Evolutionary conservation across 768 basidiomycete genomes (phyloP).

Genomic region (Pisolithus marmoratus): DNA sequence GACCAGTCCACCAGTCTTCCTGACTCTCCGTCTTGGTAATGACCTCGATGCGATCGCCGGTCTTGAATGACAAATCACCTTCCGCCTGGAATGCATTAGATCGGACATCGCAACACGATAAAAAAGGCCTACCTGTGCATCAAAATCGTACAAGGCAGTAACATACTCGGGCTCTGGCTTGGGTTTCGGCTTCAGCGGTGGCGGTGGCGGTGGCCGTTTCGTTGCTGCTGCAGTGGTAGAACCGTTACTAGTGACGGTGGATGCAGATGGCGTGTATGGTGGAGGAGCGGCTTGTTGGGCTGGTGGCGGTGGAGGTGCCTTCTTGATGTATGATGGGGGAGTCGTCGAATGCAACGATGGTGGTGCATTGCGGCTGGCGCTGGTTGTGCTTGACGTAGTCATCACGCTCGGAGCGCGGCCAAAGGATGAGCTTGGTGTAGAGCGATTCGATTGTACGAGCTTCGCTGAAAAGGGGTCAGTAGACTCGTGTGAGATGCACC

Average conservation of each 20-base stretch:
- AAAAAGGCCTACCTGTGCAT: conserved; percentile 59
- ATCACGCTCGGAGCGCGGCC: conserved; percentile 24
- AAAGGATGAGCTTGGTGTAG: conserved; percentile 30
- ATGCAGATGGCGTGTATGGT: conserved; percentile 33
- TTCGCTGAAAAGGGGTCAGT: conserved; percentile 42
- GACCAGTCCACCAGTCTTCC: conserved; percentile 98
- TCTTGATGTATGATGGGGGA: conserved; percentile 35
- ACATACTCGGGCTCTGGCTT: conserved; percentile 73
- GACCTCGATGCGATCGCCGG: conserved; percentile 88
- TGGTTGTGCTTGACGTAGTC: conserved; percentile 23
- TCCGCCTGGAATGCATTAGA: conserved; percentile 51
- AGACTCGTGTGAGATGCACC: background rate
- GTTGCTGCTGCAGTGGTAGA: conserved; percentile 33
- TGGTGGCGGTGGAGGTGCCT: conserved; percentile 34
- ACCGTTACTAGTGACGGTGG: conserved; percentile 8
- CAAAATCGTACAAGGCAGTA: conserved; percentile 92
- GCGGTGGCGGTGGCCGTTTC: conserved; percentile 87
- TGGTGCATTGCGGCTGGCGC: conserved; percentile 22
- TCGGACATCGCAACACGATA: background rate
- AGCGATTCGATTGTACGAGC: conserved; percentile 55
- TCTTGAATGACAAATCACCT: conserved; percentile 85
- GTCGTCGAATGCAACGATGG: conserved; percentile 9
- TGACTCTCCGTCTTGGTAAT: conserved; percentile 73
- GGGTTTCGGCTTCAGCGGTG: conserved; percentile 85
- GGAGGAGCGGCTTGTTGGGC: conserved; percentile 38